Evolutionary conservation across 345 rosid genomes (phyloP).

Genomic region (Eucalyptus paniculata): DNA sequence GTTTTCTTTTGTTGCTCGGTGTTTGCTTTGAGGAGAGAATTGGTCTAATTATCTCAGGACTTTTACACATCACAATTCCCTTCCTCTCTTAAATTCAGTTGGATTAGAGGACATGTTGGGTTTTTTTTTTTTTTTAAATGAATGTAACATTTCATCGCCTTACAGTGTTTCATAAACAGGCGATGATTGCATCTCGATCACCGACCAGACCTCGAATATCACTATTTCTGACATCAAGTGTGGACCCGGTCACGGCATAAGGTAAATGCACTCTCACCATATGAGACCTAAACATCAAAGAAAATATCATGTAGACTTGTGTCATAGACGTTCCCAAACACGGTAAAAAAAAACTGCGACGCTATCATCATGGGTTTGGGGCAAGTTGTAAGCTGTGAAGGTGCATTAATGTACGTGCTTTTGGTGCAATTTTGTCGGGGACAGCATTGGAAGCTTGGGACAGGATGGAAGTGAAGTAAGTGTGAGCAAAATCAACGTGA

Average conservation of each 20-base stretch:
- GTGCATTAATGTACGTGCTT: background rate
- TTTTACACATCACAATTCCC: background rate
- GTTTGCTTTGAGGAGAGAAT: background rate
- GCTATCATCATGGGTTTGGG: background rate
- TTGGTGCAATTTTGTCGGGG: background rate
- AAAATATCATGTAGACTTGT: background rate
- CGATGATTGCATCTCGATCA: conserved; percentile 1
- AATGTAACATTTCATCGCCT: background rate
- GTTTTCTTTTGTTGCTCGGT: background rate
- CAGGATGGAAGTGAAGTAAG: background rate
- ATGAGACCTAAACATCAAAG: background rate
- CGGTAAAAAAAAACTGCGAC: background rate
- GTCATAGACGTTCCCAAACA: background rate
- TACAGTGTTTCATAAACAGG: background rate
- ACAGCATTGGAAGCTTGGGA: conserved; percentile 54
- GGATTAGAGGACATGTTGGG: background rate
- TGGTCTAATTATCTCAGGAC: background rate
- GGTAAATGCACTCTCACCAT: background rate
- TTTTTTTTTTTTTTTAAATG: background rate
- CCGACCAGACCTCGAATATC: background rate
- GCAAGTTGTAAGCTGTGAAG: background rate
- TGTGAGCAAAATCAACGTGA: conserved; percentile 31
- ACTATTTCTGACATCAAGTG: background rate
- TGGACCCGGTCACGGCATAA: conserved; percentile 5
- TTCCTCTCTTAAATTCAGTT: background rate